A percentile compares a stretch with the other conserved stretches of the same genome.
These are phyloP conservation scores for Cicer cuneatum DNA, from an alignment of 306 rosid genomes.

Conservation along the genomic window DNA sequence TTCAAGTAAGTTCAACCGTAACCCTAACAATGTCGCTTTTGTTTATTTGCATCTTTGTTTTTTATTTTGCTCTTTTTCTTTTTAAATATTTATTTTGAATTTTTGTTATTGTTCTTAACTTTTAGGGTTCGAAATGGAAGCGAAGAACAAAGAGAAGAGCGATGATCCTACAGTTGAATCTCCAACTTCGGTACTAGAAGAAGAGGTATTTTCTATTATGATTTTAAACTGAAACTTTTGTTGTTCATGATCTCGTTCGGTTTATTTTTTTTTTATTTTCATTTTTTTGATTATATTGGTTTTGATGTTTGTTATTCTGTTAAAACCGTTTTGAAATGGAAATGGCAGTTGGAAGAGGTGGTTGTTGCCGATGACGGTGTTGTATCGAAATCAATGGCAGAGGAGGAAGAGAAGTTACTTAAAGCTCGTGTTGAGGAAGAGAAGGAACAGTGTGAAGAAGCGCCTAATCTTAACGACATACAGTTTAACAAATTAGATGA, in stretches of 20 bases:
- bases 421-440: conserved; percentile 69
- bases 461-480: conserved; percentile 55
- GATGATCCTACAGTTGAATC: conserved; percentile 64
- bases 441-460: conserved; percentile 46
- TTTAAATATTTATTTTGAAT: background rate
- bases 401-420: conserved; percentile 70
- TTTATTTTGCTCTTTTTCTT: background rate
- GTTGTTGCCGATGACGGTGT: conserved; percentile 54
- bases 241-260: conserved; percentile 1
- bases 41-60: no score
- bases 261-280: background rate
- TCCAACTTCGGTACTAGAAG: conserved; percentile 84
- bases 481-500: conserved; percentile 91
- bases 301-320: conserved; percentile 7
- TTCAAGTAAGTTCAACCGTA: conserved; percentile 17
- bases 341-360: conserved; percentile 50
- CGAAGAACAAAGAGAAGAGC: conserved; percentile 45
- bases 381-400: conserved; percentile 54
- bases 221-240: background rate
- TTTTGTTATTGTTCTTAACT: background rate
- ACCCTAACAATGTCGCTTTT: conserved; percentile 23
- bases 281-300: conserved; percentile 1
- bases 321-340: conserved; percentile 1
- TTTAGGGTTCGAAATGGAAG: conserved; percentile 66
- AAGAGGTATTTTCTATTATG: conserved; percentile 61